Conservation (phyloP, 768 basidiomycete genomes). For the Serendipita indica region DNA sequence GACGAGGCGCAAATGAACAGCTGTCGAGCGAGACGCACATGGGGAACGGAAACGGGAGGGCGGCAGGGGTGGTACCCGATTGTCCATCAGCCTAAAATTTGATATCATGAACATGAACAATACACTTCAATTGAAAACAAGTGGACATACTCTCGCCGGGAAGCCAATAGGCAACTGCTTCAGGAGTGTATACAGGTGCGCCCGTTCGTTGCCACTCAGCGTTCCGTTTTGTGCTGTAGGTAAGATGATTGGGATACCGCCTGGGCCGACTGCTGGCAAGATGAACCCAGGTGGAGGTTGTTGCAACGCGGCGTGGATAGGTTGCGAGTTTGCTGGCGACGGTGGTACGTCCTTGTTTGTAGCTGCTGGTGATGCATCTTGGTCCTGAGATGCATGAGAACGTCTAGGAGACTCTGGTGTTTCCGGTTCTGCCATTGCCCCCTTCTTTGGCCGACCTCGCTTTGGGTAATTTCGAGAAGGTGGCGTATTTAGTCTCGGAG, state of each 20-base stretch:
- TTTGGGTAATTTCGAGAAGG: not conserved
- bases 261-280: not conserved
- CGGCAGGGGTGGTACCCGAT: not conserved
- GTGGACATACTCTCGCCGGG: not conserved
- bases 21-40: not conserved
- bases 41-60: slow-evolving; percentile 1
- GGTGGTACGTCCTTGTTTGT: not conserved
- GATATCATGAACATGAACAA: not conserved
- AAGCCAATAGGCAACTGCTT: slow-evolving; percentile 5
- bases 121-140: not conserved
- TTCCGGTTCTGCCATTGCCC: slow-evolving; percentile 2
- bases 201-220: slow-evolving; percentile 2
- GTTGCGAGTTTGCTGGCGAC: not conserved
- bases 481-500: not conserved
- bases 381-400: not conserved
- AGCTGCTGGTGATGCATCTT: not conserved
- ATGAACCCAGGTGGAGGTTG: not conserved
- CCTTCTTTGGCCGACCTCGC: not conserved
- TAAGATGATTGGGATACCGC: not conserved
- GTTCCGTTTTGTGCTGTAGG: not conserved
- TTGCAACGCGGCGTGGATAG: not conserved
- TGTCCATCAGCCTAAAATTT: not conserved
- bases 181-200: slow-evolving; percentile 1
- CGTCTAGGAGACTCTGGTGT: not conserved
- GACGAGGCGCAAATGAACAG: not conserved